These are phyloP conservation scores for Mycena metata DNA, from an alignment of 768 basidiomycete species.

Conservation along the genomic window DNA sequence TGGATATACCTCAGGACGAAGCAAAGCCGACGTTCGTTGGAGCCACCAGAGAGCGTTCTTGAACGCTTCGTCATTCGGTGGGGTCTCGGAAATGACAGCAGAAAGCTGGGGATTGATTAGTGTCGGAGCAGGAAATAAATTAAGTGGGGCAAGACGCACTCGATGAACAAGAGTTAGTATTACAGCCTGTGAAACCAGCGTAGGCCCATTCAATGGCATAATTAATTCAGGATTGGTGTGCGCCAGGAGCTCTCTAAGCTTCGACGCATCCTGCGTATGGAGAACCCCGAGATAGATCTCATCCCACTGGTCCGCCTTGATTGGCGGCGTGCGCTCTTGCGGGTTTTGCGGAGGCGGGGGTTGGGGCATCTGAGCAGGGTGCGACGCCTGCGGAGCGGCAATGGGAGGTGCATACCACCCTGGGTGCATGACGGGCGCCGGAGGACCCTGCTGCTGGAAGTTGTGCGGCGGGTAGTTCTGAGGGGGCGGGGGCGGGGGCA, in stretches of 20 bases:
- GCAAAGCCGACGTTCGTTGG: conserved; percentile 76
- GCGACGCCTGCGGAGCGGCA: conserved; percentile 86
- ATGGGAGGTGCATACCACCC: conserved; percentile 76
- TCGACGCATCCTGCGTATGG: conserved; percentile 78
- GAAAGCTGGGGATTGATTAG: conserved; percentile 66
- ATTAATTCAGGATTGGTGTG: conserved; percentile 84
- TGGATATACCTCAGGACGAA: conserved; percentile 76
- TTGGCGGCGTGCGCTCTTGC: conserved; percentile 66
- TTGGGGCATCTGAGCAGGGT: conserved; percentile 80
- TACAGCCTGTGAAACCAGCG: conserved; percentile 86
- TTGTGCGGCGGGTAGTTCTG: conserved; percentile 54
- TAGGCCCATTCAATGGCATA: conserved; percentile 79
- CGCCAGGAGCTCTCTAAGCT: conserved; percentile 80
- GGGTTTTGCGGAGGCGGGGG: conserved; percentile 50
- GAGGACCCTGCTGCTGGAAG: conserved; percentile 52
- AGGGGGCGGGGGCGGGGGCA: conserved; percentile 55
- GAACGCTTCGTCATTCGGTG: conserved; percentile 84
- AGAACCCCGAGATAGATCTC: conserved; percentile 84
- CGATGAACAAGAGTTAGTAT: conserved; percentile 86
- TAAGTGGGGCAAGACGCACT: conserved; percentile 58
- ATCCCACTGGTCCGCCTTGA: conserved; percentile 84
- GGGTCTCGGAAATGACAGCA: conserved; percentile 78
- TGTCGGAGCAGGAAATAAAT: neutral
- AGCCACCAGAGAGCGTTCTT: conserved; percentile 91
- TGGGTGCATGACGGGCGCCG: conserved; percentile 59